phyloP scores from a whole-genome alignment of 2,329 filamentous ascomycete genomes.

The Neocucurbitaria cava region DNA sequence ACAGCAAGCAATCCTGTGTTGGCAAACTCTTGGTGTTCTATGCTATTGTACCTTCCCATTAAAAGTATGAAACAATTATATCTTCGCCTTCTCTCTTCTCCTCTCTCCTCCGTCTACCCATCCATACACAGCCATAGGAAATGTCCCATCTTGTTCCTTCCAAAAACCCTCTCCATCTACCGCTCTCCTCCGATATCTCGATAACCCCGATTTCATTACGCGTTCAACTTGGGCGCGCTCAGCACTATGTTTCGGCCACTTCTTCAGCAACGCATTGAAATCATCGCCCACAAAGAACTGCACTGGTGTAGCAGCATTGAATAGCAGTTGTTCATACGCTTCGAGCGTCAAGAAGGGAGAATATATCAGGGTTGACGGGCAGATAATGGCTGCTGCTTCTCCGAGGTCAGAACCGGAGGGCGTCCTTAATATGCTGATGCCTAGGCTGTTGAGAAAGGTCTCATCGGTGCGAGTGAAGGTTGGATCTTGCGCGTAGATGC shows the following conservation, averaged over 20 bases:
- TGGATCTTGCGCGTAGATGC: conserved; percentile 41
- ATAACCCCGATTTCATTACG: conserved; percentile 17
- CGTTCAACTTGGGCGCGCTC: conserved; percentile 32
- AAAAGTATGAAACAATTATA: too few relatives aligned
- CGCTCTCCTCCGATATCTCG: conserved; percentile 20
- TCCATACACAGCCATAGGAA: conserved; percentile 39
- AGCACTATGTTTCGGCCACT: conserved; percentile 38
- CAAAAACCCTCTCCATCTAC: conserved; percentile 33
- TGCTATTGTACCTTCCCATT: too few relatives aligned
- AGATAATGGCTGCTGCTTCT: conserved; percentile 29
- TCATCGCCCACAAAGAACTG: conserved; percentile 35
- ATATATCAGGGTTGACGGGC: conserved; percentile 33
- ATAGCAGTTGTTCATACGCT: conserved; percentile 23
- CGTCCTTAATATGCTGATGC: conserved; percentile 30
- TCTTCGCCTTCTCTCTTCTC: conserved; percentile 9
- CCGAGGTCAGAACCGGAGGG: conserved; percentile 33
- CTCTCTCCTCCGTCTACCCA: not conserved
- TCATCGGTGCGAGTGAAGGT: conserved; percentile 38
- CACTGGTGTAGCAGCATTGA: conserved; percentile 3
- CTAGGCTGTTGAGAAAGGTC: conserved; percentile 26
- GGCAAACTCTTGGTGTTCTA: too few relatives aligned
- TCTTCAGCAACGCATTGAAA: conserved; percentile 33
- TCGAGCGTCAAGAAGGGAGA: conserved; percentile 37
- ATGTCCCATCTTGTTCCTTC: conserved; percentile 30
- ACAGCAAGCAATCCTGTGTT: too few relatives aligned